These are phyloP conservation scores for Mycena alexandri DNA, from an alignment of 768 basidiomycete genomes.

Conservation along the genomic window DNA sequence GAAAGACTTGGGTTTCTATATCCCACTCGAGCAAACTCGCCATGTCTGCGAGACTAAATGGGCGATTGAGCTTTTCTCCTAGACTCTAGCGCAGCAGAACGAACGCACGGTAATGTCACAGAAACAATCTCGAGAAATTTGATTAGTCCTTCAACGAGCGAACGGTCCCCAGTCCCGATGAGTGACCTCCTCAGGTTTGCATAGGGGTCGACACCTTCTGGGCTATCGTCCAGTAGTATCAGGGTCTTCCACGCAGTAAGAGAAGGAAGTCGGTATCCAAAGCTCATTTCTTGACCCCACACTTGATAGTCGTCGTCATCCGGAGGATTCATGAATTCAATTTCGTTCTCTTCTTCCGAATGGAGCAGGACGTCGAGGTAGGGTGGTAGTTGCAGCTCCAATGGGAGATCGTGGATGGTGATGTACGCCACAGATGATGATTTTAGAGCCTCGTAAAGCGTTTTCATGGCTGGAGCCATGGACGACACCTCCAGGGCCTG, in stretches of 20 bases:
- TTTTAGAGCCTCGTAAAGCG: conserved; percentile 84
- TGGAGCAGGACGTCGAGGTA: conserved; percentile 80
- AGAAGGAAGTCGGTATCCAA: conserved; percentile 80
- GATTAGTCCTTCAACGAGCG: conserved; percentile 77
- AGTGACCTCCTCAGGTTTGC: conserved; percentile 71
- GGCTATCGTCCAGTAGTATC: conserved; percentile 72
- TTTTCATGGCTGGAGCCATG: conserved; percentile 84
- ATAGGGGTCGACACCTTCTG: conserved; percentile 68
- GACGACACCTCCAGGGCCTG: conserved; percentile 76
- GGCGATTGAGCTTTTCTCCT: conserved; percentile 9
- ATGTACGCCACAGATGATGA: conserved; percentile 82
- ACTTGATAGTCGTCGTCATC: conserved; percentile 63
- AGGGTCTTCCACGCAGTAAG: conserved; percentile 95
- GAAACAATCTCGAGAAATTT: conserved; percentile 82
- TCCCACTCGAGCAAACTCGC: conserved; percentile 87
- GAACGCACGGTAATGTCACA: conserved; percentile 80
- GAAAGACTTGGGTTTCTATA: conserved; percentile 84
- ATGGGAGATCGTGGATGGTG: conserved; percentile 79
- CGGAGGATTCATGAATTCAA: conserved; percentile 61
- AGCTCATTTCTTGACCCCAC: conserved; percentile 78
- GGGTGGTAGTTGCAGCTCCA: conserved; percentile 91
- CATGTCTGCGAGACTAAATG: conserved; percentile 78
- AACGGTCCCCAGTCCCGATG: conserved; percentile 72
- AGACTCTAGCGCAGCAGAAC: neutral
- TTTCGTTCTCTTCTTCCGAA: conserved; percentile 69